phyloP scores from a whole-genome alignment of 2,329 filamentous ascomycete genomes.

The Monosporascus sp. region DNA sequence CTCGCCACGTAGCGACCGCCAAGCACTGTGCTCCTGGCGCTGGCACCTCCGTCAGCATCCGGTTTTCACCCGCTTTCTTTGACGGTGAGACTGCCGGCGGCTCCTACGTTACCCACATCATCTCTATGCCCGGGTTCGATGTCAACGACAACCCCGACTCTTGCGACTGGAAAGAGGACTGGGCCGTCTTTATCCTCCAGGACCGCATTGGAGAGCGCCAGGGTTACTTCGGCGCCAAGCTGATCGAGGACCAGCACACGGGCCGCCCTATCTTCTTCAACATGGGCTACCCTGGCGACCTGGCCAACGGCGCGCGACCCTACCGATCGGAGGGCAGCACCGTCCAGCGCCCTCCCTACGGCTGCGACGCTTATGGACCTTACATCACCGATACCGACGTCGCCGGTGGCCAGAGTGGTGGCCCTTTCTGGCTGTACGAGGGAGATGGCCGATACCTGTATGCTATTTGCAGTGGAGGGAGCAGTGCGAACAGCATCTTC shows the following conservation, averaged over 20 bases:
- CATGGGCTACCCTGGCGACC: constrained; percentile 4
- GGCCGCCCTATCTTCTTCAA: not conserved
- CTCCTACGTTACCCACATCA: not conserved
- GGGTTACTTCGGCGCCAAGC: constrained; percentile 16
- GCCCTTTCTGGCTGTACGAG: constrained; percentile 1
- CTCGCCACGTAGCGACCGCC: constrained; percentile 19
- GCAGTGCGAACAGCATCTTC: not conserved
- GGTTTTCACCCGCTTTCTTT: constrained; percentile 16
- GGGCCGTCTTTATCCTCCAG: constrained; percentile 17
- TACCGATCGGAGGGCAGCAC: constrained; percentile 1
- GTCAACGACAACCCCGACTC: not conserved
- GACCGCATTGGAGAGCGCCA: constrained; percentile 12
- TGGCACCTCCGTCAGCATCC: not conserved
- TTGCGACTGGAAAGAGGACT: constrained; percentile 17
- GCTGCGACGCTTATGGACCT: constrained; percentile 1
- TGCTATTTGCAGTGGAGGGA: not conserved
- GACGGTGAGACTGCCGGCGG: constrained; percentile 8
- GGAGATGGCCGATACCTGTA: not conserved
- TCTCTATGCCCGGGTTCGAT: not conserved
- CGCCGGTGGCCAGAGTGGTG: constrained; percentile 1
- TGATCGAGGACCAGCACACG: not conserved
- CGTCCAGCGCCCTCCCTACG: not conserved
- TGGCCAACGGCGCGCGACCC: not conserved
- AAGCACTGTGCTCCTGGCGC: constrained; percentile 14
- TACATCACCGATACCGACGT: constrained; percentile 1